Conservation (phyloP, 768 basidiomycete genomes). For the Calocybe gangraenosa region DNA sequence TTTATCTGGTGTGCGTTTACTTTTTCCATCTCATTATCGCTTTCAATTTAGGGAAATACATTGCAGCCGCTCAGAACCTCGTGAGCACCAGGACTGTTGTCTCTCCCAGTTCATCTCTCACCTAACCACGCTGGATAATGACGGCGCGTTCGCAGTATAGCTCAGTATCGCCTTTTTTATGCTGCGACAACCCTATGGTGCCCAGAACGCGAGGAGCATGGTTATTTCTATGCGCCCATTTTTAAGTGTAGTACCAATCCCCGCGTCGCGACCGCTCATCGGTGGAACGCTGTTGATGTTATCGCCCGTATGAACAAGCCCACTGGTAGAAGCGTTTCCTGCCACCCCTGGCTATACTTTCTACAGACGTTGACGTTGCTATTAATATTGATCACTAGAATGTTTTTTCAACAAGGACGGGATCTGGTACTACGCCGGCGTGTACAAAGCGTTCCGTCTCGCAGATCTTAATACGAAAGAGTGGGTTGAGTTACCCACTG, state of each 20-base stretch:
- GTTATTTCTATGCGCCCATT: conserved; percentile 66
- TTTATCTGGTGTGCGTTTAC: conserved; percentile 47
- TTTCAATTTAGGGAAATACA: conserved; percentile 1
- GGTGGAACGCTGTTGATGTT: conserved; percentile 66
- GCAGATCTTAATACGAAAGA: conserved; percentile 64
- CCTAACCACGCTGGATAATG: too few relatives aligned
- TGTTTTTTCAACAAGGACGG: conserved; percentile 81
- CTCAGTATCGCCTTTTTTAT: conserved; percentile 64
- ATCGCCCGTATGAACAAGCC: conserved; percentile 54
- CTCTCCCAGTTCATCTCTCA: too few relatives aligned
- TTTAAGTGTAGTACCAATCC: conserved; percentile 82
- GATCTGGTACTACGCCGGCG: conserved; percentile 82
- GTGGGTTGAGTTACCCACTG: conserved; percentile 61
- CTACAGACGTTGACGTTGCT: not conserved
- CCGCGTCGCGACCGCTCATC: conserved; percentile 69
- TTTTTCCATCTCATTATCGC: conserved; percentile 1
- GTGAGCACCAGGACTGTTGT: conserved; percentile 49
- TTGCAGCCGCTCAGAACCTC: conserved; percentile 49
- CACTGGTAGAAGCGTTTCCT: conserved; percentile 64
- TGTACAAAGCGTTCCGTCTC: conserved; percentile 63
- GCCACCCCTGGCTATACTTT: not conserved
- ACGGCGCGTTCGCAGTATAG: conserved; percentile 38
- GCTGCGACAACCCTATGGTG: conserved; percentile 74
- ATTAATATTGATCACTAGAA: conserved; percentile 51
- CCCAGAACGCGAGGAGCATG: conserved; percentile 78